Percentiles rank a stretch among this genome's conserved stretches.
Evolutionary conservation across 208 protist genomes (phyloP).

Genomic region (Trypanosoma brucei): DNA sequence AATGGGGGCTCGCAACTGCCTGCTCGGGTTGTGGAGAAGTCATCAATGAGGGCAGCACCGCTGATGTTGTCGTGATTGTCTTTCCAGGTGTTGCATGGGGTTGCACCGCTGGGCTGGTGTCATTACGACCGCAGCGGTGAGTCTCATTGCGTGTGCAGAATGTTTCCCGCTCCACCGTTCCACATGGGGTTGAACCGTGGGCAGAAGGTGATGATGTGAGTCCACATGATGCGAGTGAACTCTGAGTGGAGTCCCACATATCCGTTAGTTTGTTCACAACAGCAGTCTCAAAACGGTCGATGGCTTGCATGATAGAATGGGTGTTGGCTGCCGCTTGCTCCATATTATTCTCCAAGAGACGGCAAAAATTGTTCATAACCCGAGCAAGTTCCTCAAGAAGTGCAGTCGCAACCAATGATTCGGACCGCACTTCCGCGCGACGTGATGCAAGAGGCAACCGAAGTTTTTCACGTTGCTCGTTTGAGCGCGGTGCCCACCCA

Average conservation of each 20-base stretch:
- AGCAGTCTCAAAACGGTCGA: slow-evolving; percentile 28
- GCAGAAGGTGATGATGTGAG: background rate
- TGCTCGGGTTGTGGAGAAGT: too few relatives aligned
- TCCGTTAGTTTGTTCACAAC: slow-evolving; percentile 21
- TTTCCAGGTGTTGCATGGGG: too few relatives aligned
- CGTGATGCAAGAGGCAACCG: too few relatives aligned
- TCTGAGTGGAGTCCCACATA: slow-evolving; percentile 11
- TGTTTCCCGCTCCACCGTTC: background rate
- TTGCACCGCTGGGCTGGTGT: too few relatives aligned
- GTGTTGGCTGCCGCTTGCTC: slow-evolving; percentile 18
- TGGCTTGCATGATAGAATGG: slow-evolving; percentile 3
- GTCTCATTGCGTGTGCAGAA: too few relatives aligned
- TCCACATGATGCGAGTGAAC: background rate
- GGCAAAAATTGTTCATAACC: slow-evolving; percentile 46
- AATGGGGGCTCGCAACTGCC: too few relatives aligned
- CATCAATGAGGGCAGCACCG: too few relatives aligned
- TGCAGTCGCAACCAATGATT: background rate
- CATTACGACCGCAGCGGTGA: too few relatives aligned
- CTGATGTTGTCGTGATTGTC: too few relatives aligned
- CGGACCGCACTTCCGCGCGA: too few relatives aligned
- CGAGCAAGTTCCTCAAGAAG: slow-evolving; percentile 23
- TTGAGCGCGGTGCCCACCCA: too few relatives aligned
- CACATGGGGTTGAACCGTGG: background rate
- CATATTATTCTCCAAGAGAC: slow-evolving; percentile 41
- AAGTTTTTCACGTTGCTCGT: too few relatives aligned